These are phyloP conservation scores for Marasmius fiardii DNA, from an alignment of 1,284 basidiomycete genomes.

Conservation along the genomic window DNA sequence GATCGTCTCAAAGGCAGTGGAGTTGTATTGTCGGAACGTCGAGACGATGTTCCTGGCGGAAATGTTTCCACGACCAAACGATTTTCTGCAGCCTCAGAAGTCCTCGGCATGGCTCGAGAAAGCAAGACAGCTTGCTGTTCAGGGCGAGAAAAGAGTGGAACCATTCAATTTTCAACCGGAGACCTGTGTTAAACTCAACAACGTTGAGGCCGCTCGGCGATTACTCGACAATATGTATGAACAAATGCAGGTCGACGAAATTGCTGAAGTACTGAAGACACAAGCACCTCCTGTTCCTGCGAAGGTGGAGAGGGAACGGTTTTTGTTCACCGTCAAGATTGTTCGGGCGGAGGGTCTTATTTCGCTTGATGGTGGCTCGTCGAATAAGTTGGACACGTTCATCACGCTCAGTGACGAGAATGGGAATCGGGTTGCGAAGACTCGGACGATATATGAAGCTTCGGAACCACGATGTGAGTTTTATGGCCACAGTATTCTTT, in stretches of 20 bases:
- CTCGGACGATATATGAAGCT: slow-evolving; percentile 93
- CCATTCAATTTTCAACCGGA: slow-evolving; percentile 93
- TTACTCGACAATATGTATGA: slow-evolving; percentile 93
- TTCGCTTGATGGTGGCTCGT: slow-evolving; percentile 67
- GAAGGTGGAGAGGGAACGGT: slow-evolving; percentile 62
- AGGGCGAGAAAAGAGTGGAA: slow-evolving; percentile 87
- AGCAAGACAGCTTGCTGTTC: slow-evolving; percentile 75
- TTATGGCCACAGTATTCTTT: background rate
- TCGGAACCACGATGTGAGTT: slow-evolving; percentile 83
- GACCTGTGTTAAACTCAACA: slow-evolving; percentile 97
- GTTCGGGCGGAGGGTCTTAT: slow-evolving; percentile 85
- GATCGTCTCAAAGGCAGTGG: slow-evolving; percentile 90
- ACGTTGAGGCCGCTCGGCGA: slow-evolving; percentile 89
- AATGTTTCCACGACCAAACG: slow-evolving; percentile 85
- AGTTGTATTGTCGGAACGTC: slow-evolving; percentile 87
- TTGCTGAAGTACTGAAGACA: slow-evolving; percentile 63
- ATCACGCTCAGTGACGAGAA: slow-evolving; percentile 93
- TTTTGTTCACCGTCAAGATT: slow-evolving; percentile 94
- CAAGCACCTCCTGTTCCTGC: slow-evolving; percentile 68
- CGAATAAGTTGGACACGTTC: slow-evolving; percentile 82
- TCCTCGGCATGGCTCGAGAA: slow-evolving; percentile 95
- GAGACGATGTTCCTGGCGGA: slow-evolving; percentile 91
- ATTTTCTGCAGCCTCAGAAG: slow-evolving; percentile 76
- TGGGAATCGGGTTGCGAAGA: slow-evolving; percentile 90
- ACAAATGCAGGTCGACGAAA: slow-evolving; percentile 88